phyloP scores from a whole-genome alignment of 805 yeast species.

The Candida nitratophila region DNA sequence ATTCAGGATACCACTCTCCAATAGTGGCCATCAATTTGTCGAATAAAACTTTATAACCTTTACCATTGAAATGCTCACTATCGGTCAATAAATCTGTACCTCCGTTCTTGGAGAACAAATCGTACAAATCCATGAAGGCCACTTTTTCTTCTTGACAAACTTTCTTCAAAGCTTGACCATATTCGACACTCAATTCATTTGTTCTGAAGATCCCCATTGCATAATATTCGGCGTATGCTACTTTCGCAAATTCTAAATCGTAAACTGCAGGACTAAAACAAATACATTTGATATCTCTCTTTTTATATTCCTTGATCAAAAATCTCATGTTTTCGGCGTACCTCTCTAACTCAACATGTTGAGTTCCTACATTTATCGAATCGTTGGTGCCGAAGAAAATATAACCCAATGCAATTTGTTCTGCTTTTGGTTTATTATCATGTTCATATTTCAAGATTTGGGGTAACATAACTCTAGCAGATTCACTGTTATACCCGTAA shows the following conservation, averaged over 20 bases:
- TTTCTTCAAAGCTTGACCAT: slow-evolving; percentile 41
- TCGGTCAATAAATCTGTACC: slow-evolving; percentile 24
- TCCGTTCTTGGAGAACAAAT: slow-evolving; percentile 1
- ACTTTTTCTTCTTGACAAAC: slow-evolving; percentile 38
- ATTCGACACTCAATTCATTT: slow-evolving; percentile 36
- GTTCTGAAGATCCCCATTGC: slow-evolving; percentile 37
- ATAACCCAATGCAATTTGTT: slow-evolving; percentile 34
- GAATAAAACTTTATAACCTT: slow-evolving; percentile 29
- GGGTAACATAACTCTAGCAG: slow-evolving; percentile 46
- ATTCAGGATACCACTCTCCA: slow-evolving; percentile 26
- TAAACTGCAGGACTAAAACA: slow-evolving; percentile 59
- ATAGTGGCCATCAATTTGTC: slow-evolving; percentile 27
- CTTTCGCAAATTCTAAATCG: slow-evolving; percentile 37
- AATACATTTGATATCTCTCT: slow-evolving; percentile 42
- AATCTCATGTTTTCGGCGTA: slow-evolving; percentile 40
- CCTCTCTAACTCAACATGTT: slow-evolving; percentile 41
- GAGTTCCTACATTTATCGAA: slow-evolving; percentile 31
- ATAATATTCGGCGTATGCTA: slow-evolving; percentile 9
- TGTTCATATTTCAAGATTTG: slow-evolving; percentile 44
- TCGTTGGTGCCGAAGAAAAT: slow-evolving; percentile 85
- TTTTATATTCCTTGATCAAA: slow-evolving; percentile 34
- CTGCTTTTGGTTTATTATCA: slow-evolving; percentile 20
- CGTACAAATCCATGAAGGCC: slow-evolving; percentile 53
- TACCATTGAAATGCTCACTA: slow-evolving; percentile 36
- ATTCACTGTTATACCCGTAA: slow-evolving; percentile 66